Base-by-base conservation (phyloP, 495 filamentous ascomycete species). In the Annulohypoxylon stygium region DNA sequence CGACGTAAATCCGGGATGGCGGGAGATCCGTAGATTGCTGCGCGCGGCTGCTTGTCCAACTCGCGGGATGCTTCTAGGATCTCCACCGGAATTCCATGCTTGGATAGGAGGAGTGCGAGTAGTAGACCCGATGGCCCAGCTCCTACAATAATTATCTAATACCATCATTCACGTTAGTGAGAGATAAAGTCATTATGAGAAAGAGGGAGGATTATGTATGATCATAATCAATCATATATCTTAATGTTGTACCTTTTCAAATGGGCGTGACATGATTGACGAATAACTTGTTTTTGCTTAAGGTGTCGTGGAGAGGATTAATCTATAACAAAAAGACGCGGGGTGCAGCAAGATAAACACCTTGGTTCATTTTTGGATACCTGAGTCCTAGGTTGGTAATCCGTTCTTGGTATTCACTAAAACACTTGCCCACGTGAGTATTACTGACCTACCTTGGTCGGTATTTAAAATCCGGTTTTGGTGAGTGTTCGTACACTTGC, bases 61-160 rank as follows among this genome's bases (percentile, higher is more conserved):
- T 81, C 75, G 11, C 78, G 68, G 36, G 84, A 82, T 14, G 81
- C 81, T 67, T 90, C 88, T 26, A 90, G 78, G 8, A 90, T 76
- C 33, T 83, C 81, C 60, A 87, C 84, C 55, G 82, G 67, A 65
- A 90, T 86, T 18, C 86, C 84, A 65, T 83, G 77, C 75, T 86
- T 85, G 9, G 86, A 80, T 8, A 90, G 84, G 16, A 90, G 79
- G 11, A 90, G 76, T 0, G 82, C 80, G 0, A 90, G 84, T 11
- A 89, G 82, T 3, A 90, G 83, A 20, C 88, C 86, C 0, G 87
- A 86, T 2, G 87, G 87, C 1, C 86, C 87, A 11, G 88, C 88
- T 30, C 88, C 87, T 4, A 88, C 87, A 36, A 90, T 77, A 39
- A 81, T 16, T 37, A 82, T 75, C 80, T 83, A 58, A 39, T 67